Evolutionary conservation across 176 grass and related monocot genomes (phyloP), one percentile per base, ranked within the genome.

Genomic region (Ensete ventricosum): DNA sequence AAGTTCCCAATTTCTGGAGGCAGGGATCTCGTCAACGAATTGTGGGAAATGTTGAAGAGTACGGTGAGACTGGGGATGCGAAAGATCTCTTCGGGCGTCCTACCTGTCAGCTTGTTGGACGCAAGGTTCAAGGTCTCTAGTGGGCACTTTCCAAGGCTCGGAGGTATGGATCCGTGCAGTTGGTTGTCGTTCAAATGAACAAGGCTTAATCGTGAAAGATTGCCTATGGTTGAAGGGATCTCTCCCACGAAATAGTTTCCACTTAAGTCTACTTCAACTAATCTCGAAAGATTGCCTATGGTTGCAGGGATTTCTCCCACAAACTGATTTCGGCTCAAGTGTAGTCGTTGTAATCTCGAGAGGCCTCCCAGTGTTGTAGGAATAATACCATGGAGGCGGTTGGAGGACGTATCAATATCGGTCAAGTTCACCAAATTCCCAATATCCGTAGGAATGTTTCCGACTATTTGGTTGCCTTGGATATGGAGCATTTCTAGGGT

Each of bases 1-100:
- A 95, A 83, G 2, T 43, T 82, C 2, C 86, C 83, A 9, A 91
- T 52, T 50, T 79, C 88, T 0, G 29, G 14, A 0, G 92, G 76
- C 73, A 96, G 22, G 0, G 6, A 9, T 12, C 83, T 86, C 16
- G 48, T 74, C 8, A 96, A 29, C 11, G 65, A 54, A 69, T 90
- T 96, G 65, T 96, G 9, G n/a, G 91, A 96, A 53, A 88, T 34
- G 34, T 95, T 79, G 1, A 88, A 43, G 57, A 16, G 57, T 60
- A 34, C 0, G 9, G 67, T 80, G 20, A 84, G 78, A 0, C 83
- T 82, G 78, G 29, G 74, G 54, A 91, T 69, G 43, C 23, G 67
- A 3, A 84, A 11, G 1, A 91, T 62, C 4, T 62, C 2, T 13
- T 75, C 81, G 16, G 92, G 88, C 67, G 91, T 86, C 2, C 9